Percentiles rank a stretch among this genome's conserved stretches.
Conservation (phyloP, 495 filamentous ascomycete species). For the Talaromyces proteolyticus region DNA sequence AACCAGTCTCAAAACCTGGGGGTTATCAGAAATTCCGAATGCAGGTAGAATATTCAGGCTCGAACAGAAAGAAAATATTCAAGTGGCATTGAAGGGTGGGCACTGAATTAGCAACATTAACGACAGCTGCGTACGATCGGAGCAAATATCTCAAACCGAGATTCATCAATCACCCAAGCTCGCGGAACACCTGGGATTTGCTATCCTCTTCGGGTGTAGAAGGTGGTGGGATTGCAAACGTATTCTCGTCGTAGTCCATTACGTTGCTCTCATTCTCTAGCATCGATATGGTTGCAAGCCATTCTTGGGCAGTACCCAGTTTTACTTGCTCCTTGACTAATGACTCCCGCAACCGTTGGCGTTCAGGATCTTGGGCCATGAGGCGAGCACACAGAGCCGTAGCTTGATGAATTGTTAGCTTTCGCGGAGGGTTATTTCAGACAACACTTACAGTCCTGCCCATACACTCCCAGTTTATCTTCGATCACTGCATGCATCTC, state of each 20-base stretch:
- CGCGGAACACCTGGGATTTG: too few relatives aligned
- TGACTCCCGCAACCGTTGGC: slow-evolving; percentile 27
- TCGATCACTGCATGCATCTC: slow-evolving; percentile 29
- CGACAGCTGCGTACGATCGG: too few relatives aligned
- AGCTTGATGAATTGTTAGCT: too few relatives aligned
- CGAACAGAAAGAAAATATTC: too few relatives aligned
- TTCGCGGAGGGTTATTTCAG: too few relatives aligned
- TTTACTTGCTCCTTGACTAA: slow-evolving; percentile 37
- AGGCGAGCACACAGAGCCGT: slow-evolving; percentile 33
- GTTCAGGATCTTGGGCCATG: slow-evolving; percentile 44
- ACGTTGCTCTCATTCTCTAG: slow-evolving; percentile 8
- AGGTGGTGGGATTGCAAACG: too few relatives aligned
- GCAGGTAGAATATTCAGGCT: not conserved
- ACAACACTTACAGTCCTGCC: slow-evolving; percentile 26
- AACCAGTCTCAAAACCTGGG: too few relatives aligned
- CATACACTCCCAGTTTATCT: slow-evolving; percentile 23
- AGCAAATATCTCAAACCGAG: too few relatives aligned
- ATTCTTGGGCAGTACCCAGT: slow-evolving; percentile 36
- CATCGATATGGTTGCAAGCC: slow-evolving; percentile 27
- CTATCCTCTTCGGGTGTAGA: too few relatives aligned
- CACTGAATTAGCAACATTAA: too few relatives aligned
- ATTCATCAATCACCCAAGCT: too few relatives aligned
- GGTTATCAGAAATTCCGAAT: not conserved
- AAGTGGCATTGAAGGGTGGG: too few relatives aligned
- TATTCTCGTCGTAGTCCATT: slow-evolving; percentile 6